Percentiles rank a stretch among this genome's conserved stretches.
These are phyloP conservation scores for Penicillium sclerotigenum DNA, from an alignment of 2,329 filamentous ascomycete genomes.

Conservation along the genomic window DNA sequence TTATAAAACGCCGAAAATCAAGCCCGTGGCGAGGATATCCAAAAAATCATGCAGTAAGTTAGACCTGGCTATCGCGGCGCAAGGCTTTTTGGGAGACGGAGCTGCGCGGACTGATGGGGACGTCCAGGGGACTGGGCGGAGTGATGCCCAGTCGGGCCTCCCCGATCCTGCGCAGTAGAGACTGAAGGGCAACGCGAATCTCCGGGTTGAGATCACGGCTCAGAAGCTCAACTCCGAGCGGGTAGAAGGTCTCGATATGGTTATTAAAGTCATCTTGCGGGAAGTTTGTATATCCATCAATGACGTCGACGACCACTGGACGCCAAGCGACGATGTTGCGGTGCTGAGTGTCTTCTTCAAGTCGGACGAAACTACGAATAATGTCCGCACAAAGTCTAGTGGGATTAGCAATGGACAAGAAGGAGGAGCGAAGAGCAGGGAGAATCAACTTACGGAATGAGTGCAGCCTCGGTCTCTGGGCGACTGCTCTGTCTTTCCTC, in stretches of 20 bases:
- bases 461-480: conserved; percentile 79
- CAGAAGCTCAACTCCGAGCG: conserved; percentile 77
- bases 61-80: conserved; percentile 30
- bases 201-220: conserved; percentile 77
- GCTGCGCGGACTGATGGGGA: conserved; percentile 35
- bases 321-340: conserved; percentile 96
- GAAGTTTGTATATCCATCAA: conserved; percentile 89
- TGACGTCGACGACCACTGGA: conserved; percentile 91
- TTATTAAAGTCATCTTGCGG: conserved; percentile 73
- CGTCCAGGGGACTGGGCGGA: conserved; percentile 25
- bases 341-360: conserved; percentile 96
- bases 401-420: neutral
- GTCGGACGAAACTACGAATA: conserved; percentile 73
- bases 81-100: conserved; percentile 34
- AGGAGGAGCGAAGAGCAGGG: neutral
- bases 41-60: conserved; percentile 24
- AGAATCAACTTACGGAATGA: conserved; percentile 65
- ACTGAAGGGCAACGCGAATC: conserved; percentile 72
- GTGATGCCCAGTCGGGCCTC: conserved; percentile 62
- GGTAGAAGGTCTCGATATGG: conserved; percentile 81
- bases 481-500: conserved; percentile 77
- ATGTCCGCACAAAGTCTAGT: conserved; percentile 82
- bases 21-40: conserved; percentile 28
- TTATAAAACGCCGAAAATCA: conserved; percentile 11
- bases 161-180: conserved; percentile 75